phyloP scores from a whole-genome alignment of 495 filamentous ascomycete species.

The Daldinia vernicosa region DNA sequence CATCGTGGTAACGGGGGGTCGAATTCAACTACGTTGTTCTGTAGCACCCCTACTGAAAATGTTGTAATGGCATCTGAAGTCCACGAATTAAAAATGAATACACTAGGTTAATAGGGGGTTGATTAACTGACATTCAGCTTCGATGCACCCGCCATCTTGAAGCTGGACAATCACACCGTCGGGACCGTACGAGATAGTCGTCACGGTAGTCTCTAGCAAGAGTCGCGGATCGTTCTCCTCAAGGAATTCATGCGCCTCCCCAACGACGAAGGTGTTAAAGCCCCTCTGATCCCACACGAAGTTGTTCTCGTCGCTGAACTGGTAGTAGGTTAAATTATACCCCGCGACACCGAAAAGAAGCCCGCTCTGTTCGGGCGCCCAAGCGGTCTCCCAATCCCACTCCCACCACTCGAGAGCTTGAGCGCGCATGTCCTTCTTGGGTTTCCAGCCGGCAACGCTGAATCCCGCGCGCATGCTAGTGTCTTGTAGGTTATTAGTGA shows the following conservation, averaged over 20 bases:
- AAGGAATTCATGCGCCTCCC: slow-evolving; percentile 71
- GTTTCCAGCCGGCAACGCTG: slow-evolving; percentile 70
- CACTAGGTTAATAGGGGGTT: slow-evolving; percentile 34
- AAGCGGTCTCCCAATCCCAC: slow-evolving; percentile 65
- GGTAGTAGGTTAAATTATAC: slow-evolving; percentile 52
- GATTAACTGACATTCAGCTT: slow-evolving; percentile 57
- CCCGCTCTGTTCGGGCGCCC: slow-evolving; percentile 53
- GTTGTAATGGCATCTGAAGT: slow-evolving; percentile 48
- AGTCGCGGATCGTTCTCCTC: slow-evolving; percentile 65
- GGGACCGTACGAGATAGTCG: slow-evolving; percentile 63
- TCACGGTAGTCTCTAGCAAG: slow-evolving; percentile 67
- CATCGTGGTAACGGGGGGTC: slow-evolving; percentile 68
- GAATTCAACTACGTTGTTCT: slow-evolving; percentile 70
- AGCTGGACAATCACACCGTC: slow-evolving; percentile 66
- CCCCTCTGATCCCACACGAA: slow-evolving; percentile 73
- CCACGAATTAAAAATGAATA: neutral
- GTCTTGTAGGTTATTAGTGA: slow-evolving; percentile 70
- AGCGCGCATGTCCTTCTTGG: slow-evolving; percentile 64
- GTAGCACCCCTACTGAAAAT: slow-evolving; percentile 69
- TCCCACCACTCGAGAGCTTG: slow-evolving; percentile 70
- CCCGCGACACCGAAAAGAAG: slow-evolving; percentile 45
- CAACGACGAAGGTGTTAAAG: slow-evolving; percentile 69
- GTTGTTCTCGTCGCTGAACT: slow-evolving; percentile 66
- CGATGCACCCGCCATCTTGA: slow-evolving; percentile 65
- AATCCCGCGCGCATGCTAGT: slow-evolving; percentile 67